Base-by-base conservation (phyloP, 202 grass and related monocot genomes). In the Eragrostis tef region DNA sequence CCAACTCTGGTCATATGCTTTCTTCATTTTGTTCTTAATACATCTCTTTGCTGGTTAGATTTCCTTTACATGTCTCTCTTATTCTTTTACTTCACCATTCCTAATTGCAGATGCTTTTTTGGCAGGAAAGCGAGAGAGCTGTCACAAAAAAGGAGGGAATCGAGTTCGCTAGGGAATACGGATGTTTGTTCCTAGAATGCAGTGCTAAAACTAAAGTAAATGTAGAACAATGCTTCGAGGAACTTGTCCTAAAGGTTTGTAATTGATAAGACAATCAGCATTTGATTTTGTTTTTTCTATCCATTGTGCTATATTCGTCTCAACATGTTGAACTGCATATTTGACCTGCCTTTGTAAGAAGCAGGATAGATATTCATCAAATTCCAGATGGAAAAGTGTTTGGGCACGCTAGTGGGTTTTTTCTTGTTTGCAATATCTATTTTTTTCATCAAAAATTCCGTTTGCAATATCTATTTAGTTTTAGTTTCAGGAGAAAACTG, bases 161-260 rank as follows among this genome's bases (percentile, higher is more conserved):
- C 15, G 88, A 98, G 65, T 98, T 98, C 72, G 96, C 96, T 17
- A 85, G 90, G 88, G 90, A 98, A 58, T 98, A 95, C 1, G 92
- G 96, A 17, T 99, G 96, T 63, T 56, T 99, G 50, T 99, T 95
- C 81, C 85, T 99, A 63, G 96, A 99, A 77, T 96, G 96, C 85
- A 99, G 96, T 41, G 96, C 96, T 6, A 98, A 98, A 70, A 98
- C 96, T 48, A 88, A 92, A 78, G 88, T 93, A 52, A 98, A 98
- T 65, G 96, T 98, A 27, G 92, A 98, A 77, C 92, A 98, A 81
- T 95, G 96, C 85, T 98, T 98, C 54, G 92, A 98, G 81, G 96
- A 99, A 70, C 92, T 99, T 1, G 96, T 99, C 67, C 71, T 99
- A 12, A 99, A 92, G 93, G 93, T 96, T 83, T 64, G 59, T 12